Percentiles rank a stretch among this genome's conserved stretches.
These are phyloP conservation scores for Mycena rosella DNA, from an alignment of 768 basidiomycete species.

Conservation along the genomic window DNA sequence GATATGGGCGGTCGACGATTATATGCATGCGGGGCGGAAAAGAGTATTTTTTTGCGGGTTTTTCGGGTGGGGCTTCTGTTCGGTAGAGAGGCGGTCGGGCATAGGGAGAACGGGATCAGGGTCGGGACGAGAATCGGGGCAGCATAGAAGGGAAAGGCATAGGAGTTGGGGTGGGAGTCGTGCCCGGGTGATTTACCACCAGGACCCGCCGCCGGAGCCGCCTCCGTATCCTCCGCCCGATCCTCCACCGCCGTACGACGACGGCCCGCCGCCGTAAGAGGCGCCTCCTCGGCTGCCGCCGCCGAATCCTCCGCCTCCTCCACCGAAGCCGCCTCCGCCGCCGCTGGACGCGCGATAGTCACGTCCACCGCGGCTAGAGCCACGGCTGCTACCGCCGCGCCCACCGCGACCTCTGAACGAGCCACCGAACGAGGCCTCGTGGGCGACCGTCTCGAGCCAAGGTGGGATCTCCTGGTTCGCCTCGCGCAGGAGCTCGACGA, in stretches of 20 bases:
- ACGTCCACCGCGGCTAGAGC: constrained; percentile 53
- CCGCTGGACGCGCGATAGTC: constrained; percentile 64
- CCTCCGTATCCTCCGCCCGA: constrained; percentile 46
- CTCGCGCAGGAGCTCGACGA: constrained; percentile 94
- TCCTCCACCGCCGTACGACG: constrained; percentile 41
- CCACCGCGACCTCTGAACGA: constrained; percentile 65
- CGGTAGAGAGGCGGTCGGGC: constrained; percentile 1
- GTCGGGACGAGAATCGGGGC: constrained; percentile 1
- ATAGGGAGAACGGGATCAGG: not conserved
- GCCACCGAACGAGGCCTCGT: constrained; percentile 82
- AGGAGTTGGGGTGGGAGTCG: constrained; percentile 6
- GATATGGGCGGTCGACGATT: constrained; percentile 23
- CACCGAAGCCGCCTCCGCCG: constrained; percentile 46
- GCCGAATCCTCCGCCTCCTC: constrained; percentile 42
- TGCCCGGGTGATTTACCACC: constrained; percentile 56
- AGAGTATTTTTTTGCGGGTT: constrained; percentile 36
- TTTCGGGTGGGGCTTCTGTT: constrained; percentile 31
- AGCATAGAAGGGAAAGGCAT: constrained; percentile 19
- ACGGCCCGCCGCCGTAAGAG: constrained; percentile 41
- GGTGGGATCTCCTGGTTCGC: constrained; percentile 95
- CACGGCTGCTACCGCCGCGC: constrained; percentile 71
- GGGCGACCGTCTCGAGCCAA: constrained; percentile 91
- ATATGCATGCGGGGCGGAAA: constrained; percentile 2
- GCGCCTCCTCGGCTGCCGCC: constrained; percentile 33
- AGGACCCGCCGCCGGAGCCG: constrained; percentile 50